A percentile compares a stretch with the other conserved stretches of the same genome.
These are phyloP conservation scores for Leucosporidium creatinivorum DNA, from an alignment of 768 basidiomycete species.

Conservation along the genomic window DNA sequence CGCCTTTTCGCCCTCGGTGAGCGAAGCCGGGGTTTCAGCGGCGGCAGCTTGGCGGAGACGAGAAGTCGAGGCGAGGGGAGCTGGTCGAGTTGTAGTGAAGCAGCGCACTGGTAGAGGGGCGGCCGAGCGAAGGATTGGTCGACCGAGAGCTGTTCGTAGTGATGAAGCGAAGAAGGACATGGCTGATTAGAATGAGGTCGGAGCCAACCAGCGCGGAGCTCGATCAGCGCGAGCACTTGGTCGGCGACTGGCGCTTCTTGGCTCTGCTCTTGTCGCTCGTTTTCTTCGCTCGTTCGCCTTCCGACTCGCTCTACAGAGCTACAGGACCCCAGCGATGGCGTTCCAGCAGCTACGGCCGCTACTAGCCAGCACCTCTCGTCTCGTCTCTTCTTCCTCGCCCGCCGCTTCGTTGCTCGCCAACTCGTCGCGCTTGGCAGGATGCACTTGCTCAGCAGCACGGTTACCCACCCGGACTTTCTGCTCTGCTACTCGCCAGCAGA, in stretches of 20 bases:
- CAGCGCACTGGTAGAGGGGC: not conserved
- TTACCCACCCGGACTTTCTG: not conserved
- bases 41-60: not conserved
- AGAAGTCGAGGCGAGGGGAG: not conserved
- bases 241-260: too few species aligned
- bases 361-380: not conserved
- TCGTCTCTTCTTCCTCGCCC: not conserved
- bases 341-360: too few species aligned
- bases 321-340: too few species aligned
- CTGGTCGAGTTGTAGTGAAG: not conserved
- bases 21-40: not conserved
- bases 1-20: constrained; percentile 53
- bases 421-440: not conserved
- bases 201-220: not conserved
- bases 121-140: not conserved
- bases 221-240: not conserved
- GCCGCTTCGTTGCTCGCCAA: not conserved
- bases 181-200: not conserved
- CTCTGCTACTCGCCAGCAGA: not conserved
- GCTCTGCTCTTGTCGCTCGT: too few species aligned
- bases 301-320: not conserved
- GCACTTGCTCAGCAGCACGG: not conserved
- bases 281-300: not conserved
- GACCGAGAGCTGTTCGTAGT: not conserved
- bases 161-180: not conserved